Evolutionary conservation across 257 asterid genomes (phyloP).

Genomic region (Nicotiana tabacum): DNA sequence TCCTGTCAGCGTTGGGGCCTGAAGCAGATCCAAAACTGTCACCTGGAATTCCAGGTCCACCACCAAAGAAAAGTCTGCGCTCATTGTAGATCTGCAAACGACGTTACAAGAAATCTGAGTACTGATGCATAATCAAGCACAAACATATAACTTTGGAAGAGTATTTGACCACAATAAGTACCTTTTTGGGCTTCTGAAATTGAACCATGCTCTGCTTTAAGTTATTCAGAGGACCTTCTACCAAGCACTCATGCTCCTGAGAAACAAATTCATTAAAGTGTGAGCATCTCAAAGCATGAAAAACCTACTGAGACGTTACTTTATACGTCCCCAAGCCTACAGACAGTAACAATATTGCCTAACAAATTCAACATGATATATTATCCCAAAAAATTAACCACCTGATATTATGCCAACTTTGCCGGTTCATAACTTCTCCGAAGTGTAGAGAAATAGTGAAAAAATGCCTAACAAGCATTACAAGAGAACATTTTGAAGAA

Average conservation of each 20-base stretch:
- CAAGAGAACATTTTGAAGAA: conserved; percentile 7
- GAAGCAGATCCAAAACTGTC: conserved; percentile 74
- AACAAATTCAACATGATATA: neutral
- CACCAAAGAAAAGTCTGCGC: conserved; percentile 83
- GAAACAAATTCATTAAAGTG: neutral
- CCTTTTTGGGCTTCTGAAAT: conserved; percentile 99
- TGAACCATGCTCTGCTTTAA: conserved; percentile 99
- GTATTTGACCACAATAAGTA: conserved; percentile 17
- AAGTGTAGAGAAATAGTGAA: neutral
- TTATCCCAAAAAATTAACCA: neutral
- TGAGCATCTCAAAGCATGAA: conserved; percentile 5
- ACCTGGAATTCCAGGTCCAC: conserved; percentile 76
- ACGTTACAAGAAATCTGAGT: neutral
- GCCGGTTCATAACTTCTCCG: neutral
- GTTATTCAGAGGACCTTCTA: conserved; percentile 97
- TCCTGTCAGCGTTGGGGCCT: conserved; percentile 60
- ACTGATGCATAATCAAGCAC: neutral
- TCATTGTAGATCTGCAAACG: conserved; percentile 75
- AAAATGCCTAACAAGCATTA: neutral
- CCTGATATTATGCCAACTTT: neutral
- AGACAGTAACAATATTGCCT: too few relatives aligned
- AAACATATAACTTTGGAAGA: neutral
- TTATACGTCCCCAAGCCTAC: neutral
- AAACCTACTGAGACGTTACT: neutral
- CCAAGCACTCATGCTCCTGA: conserved; percentile 98